Base-by-base conservation (phyloP, 805 yeast genomes). In the Lipomyces chichibuensis region DNA sequence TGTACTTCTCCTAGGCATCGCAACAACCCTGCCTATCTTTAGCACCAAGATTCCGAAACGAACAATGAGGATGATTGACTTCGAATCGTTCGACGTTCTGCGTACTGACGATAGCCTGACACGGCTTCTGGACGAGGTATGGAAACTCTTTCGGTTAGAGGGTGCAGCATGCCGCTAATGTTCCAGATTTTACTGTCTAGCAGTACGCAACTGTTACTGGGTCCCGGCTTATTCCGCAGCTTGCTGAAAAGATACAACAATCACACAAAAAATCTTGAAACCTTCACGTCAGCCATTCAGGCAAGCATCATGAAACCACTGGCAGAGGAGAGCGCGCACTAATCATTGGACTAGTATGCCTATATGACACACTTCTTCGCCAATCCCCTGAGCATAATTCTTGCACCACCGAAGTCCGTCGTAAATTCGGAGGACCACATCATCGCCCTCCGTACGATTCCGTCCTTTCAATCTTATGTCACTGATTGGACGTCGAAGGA, bases 321-420 rank as follows among this genome's bases (percentile, higher is more conserved):
- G 65, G 14, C 37, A 4, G 5, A 46, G 14, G 29, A 4, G 5
- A 46, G 56, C 37, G 46, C 8, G 23, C 2, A 13, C 39, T 25
- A 39, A 25, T 52, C 49, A 23, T 17, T 14, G 3, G 17, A 14
- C 14, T 20, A 74, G 61, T 79, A 80, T 56, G 73, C 76, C 1
- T 65, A 72, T 58, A 75, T 80, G 75, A 70, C 78, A 1, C 78
- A 78, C 60, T 80, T 72, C 69, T 78, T 77, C 32, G 75, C 81
- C 11, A 77, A 78, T 58, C 81, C 82, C 0, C 72, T 79, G n/a
- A 62, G 67, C 27, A 72, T 79, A 1, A 51, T 74, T 2, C 62
- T 74, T 35, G 66, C 59, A 33, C 65, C 32, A 32, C 56, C 53
- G 56, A 25, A 29, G 33, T 25, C 17, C 52, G 55, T 27, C 35